Evolutionary conservation across 1,284 basidiomycete genomes (phyloP).

Genomic region (Naganishia liquefaciens): DNA sequence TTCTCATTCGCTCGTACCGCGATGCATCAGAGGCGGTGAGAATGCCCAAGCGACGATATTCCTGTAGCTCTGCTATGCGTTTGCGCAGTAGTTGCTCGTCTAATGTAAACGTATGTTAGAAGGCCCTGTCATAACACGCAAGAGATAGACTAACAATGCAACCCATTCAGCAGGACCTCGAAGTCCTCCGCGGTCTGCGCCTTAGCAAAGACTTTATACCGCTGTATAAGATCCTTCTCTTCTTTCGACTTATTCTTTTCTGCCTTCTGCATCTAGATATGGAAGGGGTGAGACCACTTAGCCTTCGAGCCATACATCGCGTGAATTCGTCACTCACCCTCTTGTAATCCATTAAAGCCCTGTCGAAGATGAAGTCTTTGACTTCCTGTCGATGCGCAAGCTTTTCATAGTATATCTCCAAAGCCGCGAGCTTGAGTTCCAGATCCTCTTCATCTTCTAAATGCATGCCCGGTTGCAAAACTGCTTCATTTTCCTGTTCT

Average conservation of each 20-base stretch:
- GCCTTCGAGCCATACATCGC: neutral
- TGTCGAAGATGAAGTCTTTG: constrained; percentile 90
- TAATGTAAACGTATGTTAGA: constrained; percentile 45
- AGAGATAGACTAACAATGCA: constrained; percentile 67
- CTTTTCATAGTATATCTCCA: constrained; percentile 90
- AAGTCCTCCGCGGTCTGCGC: constrained; percentile 91
- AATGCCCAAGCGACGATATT: constrained; percentile 80
- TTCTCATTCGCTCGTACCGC: constrained; percentile 74
- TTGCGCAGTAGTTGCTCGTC: constrained; percentile 83
- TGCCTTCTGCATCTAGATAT: constrained; percentile 73
- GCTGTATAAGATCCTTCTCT: constrained; percentile 84
- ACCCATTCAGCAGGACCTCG: constrained; percentile 82
- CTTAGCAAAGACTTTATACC: constrained; percentile 87
- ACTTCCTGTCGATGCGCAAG: constrained; percentile 83
- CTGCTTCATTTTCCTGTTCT: constrained; percentile 62
- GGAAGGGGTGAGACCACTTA: constrained; percentile 10
- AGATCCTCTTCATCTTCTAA: constrained; percentile 85
- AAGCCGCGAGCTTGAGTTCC: constrained; percentile 82
- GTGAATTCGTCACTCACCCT: constrained; percentile 62
- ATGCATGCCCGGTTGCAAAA: constrained; percentile 65
- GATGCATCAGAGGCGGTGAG: constrained; percentile 82
- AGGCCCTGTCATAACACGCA: neutral
- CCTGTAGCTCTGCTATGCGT: constrained; percentile 82
- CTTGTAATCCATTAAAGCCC: constrained; percentile 89
- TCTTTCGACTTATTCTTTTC: constrained; percentile 90